Conservation (phyloP, 768 basidiomycete species). For the Epithele typhae region DNA sequence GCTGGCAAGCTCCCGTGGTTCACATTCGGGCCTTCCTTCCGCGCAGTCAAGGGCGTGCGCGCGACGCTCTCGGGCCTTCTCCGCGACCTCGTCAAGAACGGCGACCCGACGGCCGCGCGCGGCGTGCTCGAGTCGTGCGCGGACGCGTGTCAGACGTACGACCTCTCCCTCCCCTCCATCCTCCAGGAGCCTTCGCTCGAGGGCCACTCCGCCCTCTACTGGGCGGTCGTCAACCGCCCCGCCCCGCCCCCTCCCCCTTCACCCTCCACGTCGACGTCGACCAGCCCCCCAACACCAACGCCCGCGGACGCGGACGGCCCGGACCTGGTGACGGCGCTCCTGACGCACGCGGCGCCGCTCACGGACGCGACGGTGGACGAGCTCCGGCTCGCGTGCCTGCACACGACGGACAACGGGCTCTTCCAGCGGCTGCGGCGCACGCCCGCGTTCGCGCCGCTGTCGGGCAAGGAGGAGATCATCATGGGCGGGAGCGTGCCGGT, state of each 20-base stretch:
- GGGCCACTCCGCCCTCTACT: conserved; percentile 63
- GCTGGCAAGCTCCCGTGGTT: conserved; percentile 25
- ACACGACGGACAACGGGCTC: conserved; percentile 54
- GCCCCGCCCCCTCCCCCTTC: conserved; percentile 15
- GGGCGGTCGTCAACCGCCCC: conserved; percentile 64
- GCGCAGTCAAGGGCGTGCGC: conserved; percentile 37
- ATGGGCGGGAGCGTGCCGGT: conserved; percentile 24
- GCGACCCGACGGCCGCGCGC: conserved; percentile 17
- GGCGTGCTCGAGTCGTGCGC: conserved; percentile 60
- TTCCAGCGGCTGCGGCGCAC: conserved; percentile 58
- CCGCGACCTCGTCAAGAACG: conserved; percentile 40
- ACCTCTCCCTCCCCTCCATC: conserved; percentile 46
- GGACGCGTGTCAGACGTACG: conserved; percentile 49
- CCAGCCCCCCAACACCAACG: background rate
- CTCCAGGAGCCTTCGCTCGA: conserved; percentile 65
- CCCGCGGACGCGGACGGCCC: conserved; percentile 16
- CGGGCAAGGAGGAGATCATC: conserved; percentile 47
- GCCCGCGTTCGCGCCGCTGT: conserved; percentile 46
- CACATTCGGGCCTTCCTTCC: conserved; percentile 11
- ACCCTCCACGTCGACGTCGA: background rate
- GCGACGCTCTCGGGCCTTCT: conserved; percentile 50
- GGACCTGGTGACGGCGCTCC: conserved; percentile 43
- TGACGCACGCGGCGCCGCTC: conserved; percentile 48
- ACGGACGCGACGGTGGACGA: conserved; percentile 47
- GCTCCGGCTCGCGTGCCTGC: conserved; percentile 61